Conservation (phyloP, 495 filamentous ascomycete genomes). For the Neurospora sp. region DNA sequence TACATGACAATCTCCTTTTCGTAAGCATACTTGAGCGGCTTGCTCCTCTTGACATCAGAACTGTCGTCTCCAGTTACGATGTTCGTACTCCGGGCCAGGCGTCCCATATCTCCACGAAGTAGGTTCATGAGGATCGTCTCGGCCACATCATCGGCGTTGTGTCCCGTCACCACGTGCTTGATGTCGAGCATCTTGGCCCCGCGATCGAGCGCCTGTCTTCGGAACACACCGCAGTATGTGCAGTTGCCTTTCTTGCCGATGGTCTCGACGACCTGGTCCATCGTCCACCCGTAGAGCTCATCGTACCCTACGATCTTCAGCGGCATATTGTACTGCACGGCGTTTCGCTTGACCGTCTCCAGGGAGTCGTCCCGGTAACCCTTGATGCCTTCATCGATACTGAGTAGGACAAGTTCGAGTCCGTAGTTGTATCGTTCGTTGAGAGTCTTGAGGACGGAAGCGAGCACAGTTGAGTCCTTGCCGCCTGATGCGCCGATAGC, state of each 20-base stretch:
- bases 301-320: constrained; percentile 86
- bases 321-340: constrained; percentile 79
- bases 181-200: constrained; percentile 83
- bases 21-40: constrained; percentile 95
- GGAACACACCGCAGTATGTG: constrained; percentile 96
- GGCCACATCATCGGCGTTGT: constrained; percentile 97
- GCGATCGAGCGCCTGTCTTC: constrained; percentile 86
- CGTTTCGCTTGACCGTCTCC: constrained; percentile 92
- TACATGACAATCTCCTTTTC: constrained; percentile 99
- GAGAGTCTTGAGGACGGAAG: constrained; percentile 86
- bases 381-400: constrained; percentile 94
- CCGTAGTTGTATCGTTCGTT: constrained; percentile 86
- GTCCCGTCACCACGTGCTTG: constrained; percentile 90
- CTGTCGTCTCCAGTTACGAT: constrained; percentile 72
- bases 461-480: constrained; percentile 95
- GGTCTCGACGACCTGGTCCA: constrained; percentile 94
- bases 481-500: constrained; percentile 95
- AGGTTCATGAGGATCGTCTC: constrained; percentile 98
- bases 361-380: constrained; percentile 93
- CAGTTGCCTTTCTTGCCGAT: constrained; percentile 98
- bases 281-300: constrained; percentile 97
- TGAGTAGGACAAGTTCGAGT: constrained; percentile 74
- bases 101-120: constrained; percentile 78
- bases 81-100: constrained; percentile 80
- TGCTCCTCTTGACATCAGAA: constrained; percentile 79